Conservation (phyloP, 148 eudicot species). For the Polygonum maritimum region DNA sequence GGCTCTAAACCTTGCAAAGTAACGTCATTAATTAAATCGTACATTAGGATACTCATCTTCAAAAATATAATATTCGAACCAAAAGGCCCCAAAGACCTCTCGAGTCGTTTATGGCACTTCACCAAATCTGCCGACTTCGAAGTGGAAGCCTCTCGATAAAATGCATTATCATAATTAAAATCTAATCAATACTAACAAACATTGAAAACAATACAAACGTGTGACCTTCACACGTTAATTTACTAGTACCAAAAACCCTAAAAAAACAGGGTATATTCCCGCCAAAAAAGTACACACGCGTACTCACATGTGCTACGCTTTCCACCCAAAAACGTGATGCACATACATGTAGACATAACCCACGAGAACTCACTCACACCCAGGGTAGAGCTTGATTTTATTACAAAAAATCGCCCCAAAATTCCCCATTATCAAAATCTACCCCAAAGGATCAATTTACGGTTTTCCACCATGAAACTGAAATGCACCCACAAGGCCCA, state of each 20-base stretch:
- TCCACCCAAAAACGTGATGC: background rate
- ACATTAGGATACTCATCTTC: background rate
- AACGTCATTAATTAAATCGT: background rate
- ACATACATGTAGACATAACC: background rate
- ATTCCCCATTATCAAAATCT: too few relatives aligned
- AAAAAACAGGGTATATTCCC: background rate
- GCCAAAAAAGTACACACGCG: background rate
- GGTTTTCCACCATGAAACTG: too few relatives aligned
- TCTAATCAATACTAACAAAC: background rate
- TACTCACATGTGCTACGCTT: background rate
- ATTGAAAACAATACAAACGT: background rate
- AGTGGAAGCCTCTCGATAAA: background rate
- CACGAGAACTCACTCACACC: background rate
- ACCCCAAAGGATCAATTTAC: too few relatives aligned
- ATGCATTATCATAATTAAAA: background rate
- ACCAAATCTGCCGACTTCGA: too few relatives aligned
- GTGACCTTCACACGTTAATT: background rate
- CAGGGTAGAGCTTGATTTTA: too few relatives aligned
- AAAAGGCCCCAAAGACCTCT: background rate
- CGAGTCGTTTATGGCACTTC: background rate
- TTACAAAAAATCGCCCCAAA: too few relatives aligned
- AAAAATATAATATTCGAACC: background rate
- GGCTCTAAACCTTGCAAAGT: background rate
- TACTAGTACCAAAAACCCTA: background rate
- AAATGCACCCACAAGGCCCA: background rate